Evolutionary conservation across 2,329 filamentous ascomycete genomes (phyloP), one percentile per base, ranked within the genome.

Genomic region (Pseudogymnoascus sp.): DNA sequence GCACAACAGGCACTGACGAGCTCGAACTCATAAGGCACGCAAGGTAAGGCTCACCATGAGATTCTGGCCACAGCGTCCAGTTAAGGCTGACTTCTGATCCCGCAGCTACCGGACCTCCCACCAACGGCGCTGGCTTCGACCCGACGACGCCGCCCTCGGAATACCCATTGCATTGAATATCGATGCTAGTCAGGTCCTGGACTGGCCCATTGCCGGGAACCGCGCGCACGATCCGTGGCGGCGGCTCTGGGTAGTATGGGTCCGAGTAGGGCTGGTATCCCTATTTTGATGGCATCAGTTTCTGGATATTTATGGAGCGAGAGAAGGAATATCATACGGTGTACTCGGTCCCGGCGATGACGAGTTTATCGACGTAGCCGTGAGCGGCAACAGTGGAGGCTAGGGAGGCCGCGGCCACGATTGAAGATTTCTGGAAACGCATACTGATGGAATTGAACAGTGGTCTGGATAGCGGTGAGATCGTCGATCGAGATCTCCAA

Each of bases 141-240:
- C 79, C 81, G 4, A 71, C 68, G 61, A 75, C 68, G 18, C 79
- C 79, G 6, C 78, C 78, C 14, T 72, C 79, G 3, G 77, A 74
- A 60, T 77, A 80, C 20, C 81, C 80, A 50, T 78, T 78, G 71
- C 83, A 85, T 67, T 84, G 81, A 6, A 85, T 60, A 64, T 85
- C 82, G 61, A 78, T 74, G 11, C 76, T 74, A 1, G 75, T 76
- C 6, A 84, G 69, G 61, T 85, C 78, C 61, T 79, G 71, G 20
- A 85, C 77, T 0, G 82, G 82, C 3, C 83, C 82, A 69, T 85
- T 84, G 37, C 81, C 81, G 62, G 80, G 76, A 61, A 85, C 78
- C 6, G 75, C 73, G 16, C 82, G 79, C n/a, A 82, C 82, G 68
- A 85, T 78, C n/a, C 81, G 76, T 43, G 79, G 65, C 14, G 79